Base-by-base conservation (phyloP, 2,329 filamentous ascomycete species). In the Aspergillus sp. region DNA sequence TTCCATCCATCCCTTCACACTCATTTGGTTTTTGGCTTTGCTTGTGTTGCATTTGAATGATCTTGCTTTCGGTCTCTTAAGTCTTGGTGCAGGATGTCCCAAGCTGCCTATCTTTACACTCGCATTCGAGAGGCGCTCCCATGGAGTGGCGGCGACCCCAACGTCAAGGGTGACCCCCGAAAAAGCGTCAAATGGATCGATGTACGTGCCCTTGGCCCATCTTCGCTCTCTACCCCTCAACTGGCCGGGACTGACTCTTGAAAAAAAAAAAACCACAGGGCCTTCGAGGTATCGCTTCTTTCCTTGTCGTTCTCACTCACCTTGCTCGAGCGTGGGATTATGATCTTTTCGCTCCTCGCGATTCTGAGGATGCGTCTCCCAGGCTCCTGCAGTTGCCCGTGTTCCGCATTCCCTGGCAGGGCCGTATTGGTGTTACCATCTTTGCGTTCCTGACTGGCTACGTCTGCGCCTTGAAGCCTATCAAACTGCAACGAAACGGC, bases 151-250 rank as follows among this genome's bases (percentile, higher is more conserved):
- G 60, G 64, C 31, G 61, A 67, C 41, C 46, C 67, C 8, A 62
- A 60, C 23, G 64, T 65, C 31, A 72, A 68, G 59, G 71, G 71
- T 6, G 70, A 73, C 52, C 69, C 71, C 2, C 65, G 64, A 47
- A 73, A 73, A 58, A 72, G 69, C 60, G 82, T 85, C 21, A 84
- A 85, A 75, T 85, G 82, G 82, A 82, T 85, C 41, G 82, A 85
- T 77, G 82, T 85, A 75, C 71, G 82, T 79, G 35, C 46, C 57
- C 45, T 31, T 4, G 27, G 27, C 9, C 27, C 27, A 31, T 31
- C 27, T 37, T 47, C 9, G 47, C 51, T 49, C 21, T 17, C n/a
- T 47, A 41, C 12, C 9, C 27, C 39, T 47, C 27, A 31, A 50
- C 44, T 57, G 33, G n/a, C 12, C 9, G 3, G 9, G 35, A 37